Evolutionary conservation across 1,284 basidiomycete genomes (phyloP), one percentile per base, ranked within the genome.

Genomic region (Sphaerobolus stellatus): DNA sequence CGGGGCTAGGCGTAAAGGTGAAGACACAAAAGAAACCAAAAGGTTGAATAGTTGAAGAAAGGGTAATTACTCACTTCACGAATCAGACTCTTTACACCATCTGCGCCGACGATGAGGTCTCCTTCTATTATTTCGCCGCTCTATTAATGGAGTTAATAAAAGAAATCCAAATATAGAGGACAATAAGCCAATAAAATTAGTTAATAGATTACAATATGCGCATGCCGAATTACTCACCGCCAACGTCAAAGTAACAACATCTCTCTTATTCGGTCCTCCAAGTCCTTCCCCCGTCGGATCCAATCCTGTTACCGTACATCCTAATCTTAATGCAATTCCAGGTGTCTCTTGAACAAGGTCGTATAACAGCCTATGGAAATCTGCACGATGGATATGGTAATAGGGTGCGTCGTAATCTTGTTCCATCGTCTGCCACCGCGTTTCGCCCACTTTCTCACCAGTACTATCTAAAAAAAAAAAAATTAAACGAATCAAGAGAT

Each of bases 321-420:
- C 71, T 40, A 81, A 81, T 4, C 72, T 69, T 45, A 86, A 71
- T 2, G 70, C 65, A 18, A 83, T 81, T 29, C 62, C 62, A 4
- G 76, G 72, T 38, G 53, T 54, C 14, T 43, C 45, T 4, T 61
- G 61, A 8, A 78, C 78, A 30, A 79, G 71, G 24, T 79, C 77
- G 57, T 75, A 75, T 13, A 86, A 68, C 16, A 82, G 68, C 8
- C 71, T 66, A 59, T 82, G 77, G 36, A 87, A 74, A 53, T 83
- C 80, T 13, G 80, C 80, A 52, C 85, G 80, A 74, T 87, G 73
- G 48, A 76, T 67, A 57, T 81, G 77, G 61, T 78, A 81, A 58
- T 81, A 82, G 0, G 81, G 81, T 1, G 77, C 70, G 7, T 75
- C 77, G 49, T 78, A 69, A 8, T 72, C 68, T 8, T 67, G 58